Evolutionary conservation across 2,329 filamentous ascomycete genomes (phyloP), one percentile per base, ranked within the genome.

Genomic region (Dothideomycetes sp.): DNA sequence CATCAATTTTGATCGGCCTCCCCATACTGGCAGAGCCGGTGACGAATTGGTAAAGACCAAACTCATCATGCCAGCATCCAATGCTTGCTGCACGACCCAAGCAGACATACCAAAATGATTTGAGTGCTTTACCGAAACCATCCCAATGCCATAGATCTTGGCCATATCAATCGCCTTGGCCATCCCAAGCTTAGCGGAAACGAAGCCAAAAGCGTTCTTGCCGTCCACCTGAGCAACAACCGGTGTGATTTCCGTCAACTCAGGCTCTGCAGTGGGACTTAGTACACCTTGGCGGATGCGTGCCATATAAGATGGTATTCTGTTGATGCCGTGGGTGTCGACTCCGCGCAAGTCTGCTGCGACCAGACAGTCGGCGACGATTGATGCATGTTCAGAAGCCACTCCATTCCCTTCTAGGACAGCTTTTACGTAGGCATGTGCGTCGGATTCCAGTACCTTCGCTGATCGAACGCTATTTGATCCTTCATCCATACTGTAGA

Each of bases 31-130:
- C 41, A 86, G 62, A 1, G 81, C 81, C 0, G 81, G 80, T 19
- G 76, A 81, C 12, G 60, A 70, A 17, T 77, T 79, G 32, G 69
- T 74, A 39, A 71, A 74, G 24, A 74, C 74, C 2, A 70, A 59
- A 12, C 73, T 77, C 55, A 77, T 76, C 53, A 71, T 73, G 2
- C 64, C 67, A 1, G 73, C 76, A 41, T 87, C 80, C 10, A 86
- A 58, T 0, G 82, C 84, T 60, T 84, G 78, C 55, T 84, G 78
- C 9, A 86, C 81, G 1, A 85, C 55, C 79, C 82, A 87, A 0
- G 83, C 83, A 3, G 72, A 73, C 83, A 88, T 88, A 40, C 84
- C 84, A 51, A 82, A 87, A 58, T 88, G 82, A 51, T 87, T 87
- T 23, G 78, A 83, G 59, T 80, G 78, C 57, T 78, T 82, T 53